phyloP scores from a whole-genome alignment of 371 early-diverging fungal genomes.

The Apophysomyces elegans region DNA sequence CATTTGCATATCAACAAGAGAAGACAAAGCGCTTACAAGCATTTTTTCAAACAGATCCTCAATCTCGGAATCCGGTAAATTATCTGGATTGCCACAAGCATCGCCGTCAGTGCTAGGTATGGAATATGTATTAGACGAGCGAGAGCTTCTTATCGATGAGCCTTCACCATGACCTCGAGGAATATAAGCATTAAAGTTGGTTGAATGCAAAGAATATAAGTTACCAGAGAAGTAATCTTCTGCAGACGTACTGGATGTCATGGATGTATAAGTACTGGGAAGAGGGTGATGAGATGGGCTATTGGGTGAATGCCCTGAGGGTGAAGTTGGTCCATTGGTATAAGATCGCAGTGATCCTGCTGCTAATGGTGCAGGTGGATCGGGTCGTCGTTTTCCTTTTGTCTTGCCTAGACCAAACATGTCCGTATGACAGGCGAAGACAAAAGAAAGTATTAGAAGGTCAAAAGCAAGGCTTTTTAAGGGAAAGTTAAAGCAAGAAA shows the following conservation, averaged over 20 bases:
- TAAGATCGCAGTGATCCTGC: conserved; percentile 11
- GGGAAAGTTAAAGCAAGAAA: conserved; percentile 8
- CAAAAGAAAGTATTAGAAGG: background rate
- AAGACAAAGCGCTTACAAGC: conserved; percentile 35
- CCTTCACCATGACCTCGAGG: background rate
- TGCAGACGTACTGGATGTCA: conserved; percentile 12
- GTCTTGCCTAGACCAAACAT: conserved; percentile 7
- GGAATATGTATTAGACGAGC: conserved; percentile 19
- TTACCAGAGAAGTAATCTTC: conserved; percentile 7
- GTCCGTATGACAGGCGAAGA: background rate
- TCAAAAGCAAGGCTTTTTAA: background rate
- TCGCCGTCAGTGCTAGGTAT: conserved; percentile 13
- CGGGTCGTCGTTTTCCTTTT: conserved; percentile 10
- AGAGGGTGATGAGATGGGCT: conserved; percentile 5
- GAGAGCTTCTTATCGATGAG: conserved; percentile 13
- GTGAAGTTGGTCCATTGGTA: conserved; percentile 1
- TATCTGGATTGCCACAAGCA: conserved; percentile 15
- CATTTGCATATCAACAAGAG: background rate
- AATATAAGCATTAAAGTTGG: background rate
- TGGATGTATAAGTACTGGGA: background rate
- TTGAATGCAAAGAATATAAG: background rate
- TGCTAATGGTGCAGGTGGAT: conserved; percentile 2
- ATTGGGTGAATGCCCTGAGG: conserved; percentile 3
- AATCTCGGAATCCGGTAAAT: conserved; percentile 30
- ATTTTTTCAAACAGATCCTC: conserved; percentile 55